Evolutionary conservation across 1,284 basidiomycete species (phyloP).

Genomic region (Gastroboletus turbinatus): DNA sequence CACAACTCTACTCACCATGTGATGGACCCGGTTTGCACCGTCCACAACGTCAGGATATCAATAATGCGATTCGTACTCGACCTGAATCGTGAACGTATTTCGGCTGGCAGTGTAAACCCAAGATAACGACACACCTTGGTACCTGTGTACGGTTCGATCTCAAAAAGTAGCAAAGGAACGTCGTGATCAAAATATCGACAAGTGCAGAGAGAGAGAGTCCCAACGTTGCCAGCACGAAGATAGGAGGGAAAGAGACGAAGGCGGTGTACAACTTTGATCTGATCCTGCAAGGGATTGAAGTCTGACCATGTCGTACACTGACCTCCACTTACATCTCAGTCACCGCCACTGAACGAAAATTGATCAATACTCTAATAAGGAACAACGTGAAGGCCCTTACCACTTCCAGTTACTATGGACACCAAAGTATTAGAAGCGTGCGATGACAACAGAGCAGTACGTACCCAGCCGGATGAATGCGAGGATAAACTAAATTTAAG

Average conservation of each 20-base stretch:
- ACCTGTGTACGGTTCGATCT: constrained; percentile 38
- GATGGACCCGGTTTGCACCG: constrained; percentile 48
- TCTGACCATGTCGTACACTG: background rate
- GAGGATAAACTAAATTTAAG: constrained; percentile 9
- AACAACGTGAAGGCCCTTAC: constrained; percentile 2
- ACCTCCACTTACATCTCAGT: constrained; percentile 22
- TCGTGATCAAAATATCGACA: constrained; percentile 49
- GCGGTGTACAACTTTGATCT: constrained; percentile 8
- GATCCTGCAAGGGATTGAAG: constrained; percentile 10
- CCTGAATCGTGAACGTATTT: background rate
- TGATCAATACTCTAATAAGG: background rate
- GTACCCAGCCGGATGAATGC: constrained; percentile 21
- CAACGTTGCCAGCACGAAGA: constrained; percentile 8
- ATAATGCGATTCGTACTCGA: constrained; percentile 46
- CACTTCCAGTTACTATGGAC: constrained; percentile 20
- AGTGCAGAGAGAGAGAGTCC: constrained; percentile 47
- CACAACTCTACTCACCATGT: constrained; percentile 39
- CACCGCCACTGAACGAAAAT: constrained; percentile 13
- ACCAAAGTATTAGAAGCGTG: background rate
- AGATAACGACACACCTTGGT: constrained; percentile 31
- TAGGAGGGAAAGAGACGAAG: constrained; percentile 11
- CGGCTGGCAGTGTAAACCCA: no score
- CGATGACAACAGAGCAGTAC: background rate
- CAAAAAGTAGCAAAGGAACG: constrained; percentile 16
- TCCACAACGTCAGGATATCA: constrained; percentile 47